Percentiles rank a stretch among this genome's conserved stretches.
These are phyloP conservation scores for Bothriochloa decipiens DNA, from an alignment of 176 grass and related monocot genomes.

Conservation along the genomic window DNA sequence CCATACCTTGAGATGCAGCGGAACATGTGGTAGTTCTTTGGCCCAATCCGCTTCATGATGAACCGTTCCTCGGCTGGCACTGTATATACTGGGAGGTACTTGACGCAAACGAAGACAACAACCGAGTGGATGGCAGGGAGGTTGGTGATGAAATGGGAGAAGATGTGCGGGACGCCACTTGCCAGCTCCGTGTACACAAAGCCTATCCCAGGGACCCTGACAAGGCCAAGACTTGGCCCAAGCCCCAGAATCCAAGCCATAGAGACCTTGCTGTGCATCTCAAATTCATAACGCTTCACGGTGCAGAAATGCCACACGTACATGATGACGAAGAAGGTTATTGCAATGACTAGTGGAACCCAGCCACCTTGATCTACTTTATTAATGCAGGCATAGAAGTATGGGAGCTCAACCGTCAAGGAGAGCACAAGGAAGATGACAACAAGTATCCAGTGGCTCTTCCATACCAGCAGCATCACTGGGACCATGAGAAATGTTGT, in stretches of 20 bases:
- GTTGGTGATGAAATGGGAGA: slow-evolving; percentile 81
- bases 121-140: slow-evolving; percentile 76
- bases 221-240: slow-evolving; percentile 67
- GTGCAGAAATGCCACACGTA: slow-evolving; percentile 82
- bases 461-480: slow-evolving; percentile 87
- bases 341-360: slow-evolving; percentile 69
- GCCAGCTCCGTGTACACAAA: slow-evolving; percentile 69
- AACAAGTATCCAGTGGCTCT: slow-evolving; percentile 76
- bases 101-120: slow-evolving; percentile 69
- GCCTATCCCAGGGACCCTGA: slow-evolving; percentile 77
- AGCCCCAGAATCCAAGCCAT: slow-evolving; percentile 73
- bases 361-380: slow-evolving; percentile 81
- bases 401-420: slow-evolving; percentile 67
- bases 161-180: slow-evolving; percentile 66
- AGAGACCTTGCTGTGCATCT: slow-evolving; percentile 74
- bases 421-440: slow-evolving; percentile 61
- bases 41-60: slow-evolving; percentile 59
- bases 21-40: slow-evolving; percentile 66
- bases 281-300: slow-evolving; percentile 62
- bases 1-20: slow-evolving; percentile 71
- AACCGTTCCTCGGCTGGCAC: slow-evolving; percentile 55
- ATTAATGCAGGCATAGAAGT: slow-evolving; percentile 59
- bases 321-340: slow-evolving; percentile 60
- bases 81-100: slow-evolving; percentile 67
- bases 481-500: slow-evolving; percentile 82